Evolutionary conservation across 2,329 filamentous ascomycete species (phyloP).

Genomic region (Phaeophleospora eucalypticola): DNA sequence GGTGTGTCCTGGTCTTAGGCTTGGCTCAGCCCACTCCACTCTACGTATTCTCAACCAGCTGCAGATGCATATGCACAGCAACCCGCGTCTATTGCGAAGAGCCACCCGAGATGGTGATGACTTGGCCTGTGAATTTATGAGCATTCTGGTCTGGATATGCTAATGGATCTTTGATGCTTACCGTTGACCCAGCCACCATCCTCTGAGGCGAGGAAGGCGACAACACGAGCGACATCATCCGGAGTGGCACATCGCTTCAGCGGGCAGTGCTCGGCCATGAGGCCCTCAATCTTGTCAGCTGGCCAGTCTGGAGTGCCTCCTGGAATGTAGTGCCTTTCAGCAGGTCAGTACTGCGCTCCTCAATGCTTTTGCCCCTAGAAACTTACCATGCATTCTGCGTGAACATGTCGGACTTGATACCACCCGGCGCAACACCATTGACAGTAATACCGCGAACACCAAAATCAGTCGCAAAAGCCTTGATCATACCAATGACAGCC

Average conservation of each 20-base stretch:
- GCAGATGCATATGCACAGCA: not conserved
- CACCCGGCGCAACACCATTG: conserved; percentile 68
- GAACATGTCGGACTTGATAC: conserved; percentile 76
- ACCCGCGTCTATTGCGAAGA: conserved; percentile 34
- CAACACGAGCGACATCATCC: conserved; percentile 40
- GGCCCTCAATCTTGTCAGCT: conserved; percentile 46
- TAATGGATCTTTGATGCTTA: conserved; percentile 32
- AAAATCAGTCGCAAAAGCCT: conserved; percentile 68
- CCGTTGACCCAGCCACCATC: conserved; percentile 41
- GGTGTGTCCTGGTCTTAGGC: too few relatives aligned
- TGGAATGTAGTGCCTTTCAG: conserved; percentile 56
- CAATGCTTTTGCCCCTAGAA: not conserved
- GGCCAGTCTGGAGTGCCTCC: conserved; percentile 47
- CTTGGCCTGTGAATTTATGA: conserved; percentile 32
- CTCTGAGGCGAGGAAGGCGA: conserved; percentile 37
- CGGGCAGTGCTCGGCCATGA: conserved; percentile 50
- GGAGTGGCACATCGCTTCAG: conserved; percentile 47
- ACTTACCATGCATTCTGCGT: conserved; percentile 38
- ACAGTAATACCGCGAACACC: conserved; percentile 64
- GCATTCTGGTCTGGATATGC: not conserved
- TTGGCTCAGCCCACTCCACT: not conserved
- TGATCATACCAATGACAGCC: conserved; percentile 68
- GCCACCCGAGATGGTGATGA: conserved; percentile 42
- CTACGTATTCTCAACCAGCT: not conserved
- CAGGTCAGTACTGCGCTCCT: not conserved